Conservation (phyloP, 2,329 filamentous ascomycete genomes). For the Polychaeton citri region DNA sequence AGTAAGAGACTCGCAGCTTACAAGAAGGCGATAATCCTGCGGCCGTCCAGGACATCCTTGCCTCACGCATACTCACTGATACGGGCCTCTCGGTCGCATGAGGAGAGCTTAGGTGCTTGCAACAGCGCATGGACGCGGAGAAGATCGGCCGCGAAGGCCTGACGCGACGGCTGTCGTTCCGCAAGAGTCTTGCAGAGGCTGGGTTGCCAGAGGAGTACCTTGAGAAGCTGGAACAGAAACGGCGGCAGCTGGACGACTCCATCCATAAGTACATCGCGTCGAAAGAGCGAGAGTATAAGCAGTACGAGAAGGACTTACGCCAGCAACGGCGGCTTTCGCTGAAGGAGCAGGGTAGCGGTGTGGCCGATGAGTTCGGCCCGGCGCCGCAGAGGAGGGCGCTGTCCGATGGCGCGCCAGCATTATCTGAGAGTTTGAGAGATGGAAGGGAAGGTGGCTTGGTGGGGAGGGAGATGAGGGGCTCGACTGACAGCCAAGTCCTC, state of each 20-base stretch:
- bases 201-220: slow-evolving; percentile 18
- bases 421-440: background rate
- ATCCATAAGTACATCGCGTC: slow-evolving; percentile 25
- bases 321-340: slow-evolving; percentile 3
- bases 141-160: background rate
- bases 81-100: too few relatives aligned
- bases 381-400: background rate
- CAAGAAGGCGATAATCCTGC: too few relatives aligned
- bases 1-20: too few relatives aligned
- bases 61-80: too few relatives aligned
- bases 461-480: background rate
- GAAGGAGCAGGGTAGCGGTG: background rate
- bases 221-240: slow-evolving; percentile 21
- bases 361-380: background rate
- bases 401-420: background rate
- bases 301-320: slow-evolving; percentile 21
- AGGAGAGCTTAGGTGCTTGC: too few relatives aligned
- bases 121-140: background rate
- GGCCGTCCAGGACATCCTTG: too few relatives aligned
- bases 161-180: slow-evolving; percentile 9
- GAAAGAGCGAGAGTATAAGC: slow-evolving; percentile 24
- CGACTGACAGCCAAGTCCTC: background rate
- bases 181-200: slow-evolving; percentile 8
- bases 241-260: slow-evolving; percentile 23
- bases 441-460: background rate